phyloP scores from a whole-genome alignment of 306 rosid genomes.

The Cucumis hystrix region DNA sequence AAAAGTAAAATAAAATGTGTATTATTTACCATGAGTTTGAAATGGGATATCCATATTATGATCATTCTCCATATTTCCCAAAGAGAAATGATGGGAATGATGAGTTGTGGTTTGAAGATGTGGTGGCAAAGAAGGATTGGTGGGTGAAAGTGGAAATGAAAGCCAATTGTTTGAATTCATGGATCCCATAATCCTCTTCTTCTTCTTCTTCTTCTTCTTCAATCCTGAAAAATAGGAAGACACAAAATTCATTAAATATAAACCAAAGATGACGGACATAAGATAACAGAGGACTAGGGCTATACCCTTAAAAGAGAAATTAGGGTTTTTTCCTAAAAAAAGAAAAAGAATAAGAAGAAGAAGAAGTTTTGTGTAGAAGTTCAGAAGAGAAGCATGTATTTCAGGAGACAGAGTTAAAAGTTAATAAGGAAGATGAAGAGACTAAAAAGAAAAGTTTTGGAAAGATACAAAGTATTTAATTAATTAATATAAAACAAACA shows the following conservation, averaged over 20 bases:
- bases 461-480: conserved; percentile 9
- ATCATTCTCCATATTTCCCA: conserved; percentile 55
- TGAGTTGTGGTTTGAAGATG: conserved; percentile 52
- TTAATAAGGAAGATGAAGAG: conserved; percentile 16
- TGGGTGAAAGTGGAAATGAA: conserved; percentile 83
- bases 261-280: too few relatives aligned
- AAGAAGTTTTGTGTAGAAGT: not conserved
- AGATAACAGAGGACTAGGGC: not conserved
- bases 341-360: too few relatives aligned
- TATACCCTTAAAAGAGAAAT: conserved; percentile 8
- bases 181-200: conserved; percentile 21
- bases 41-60: conserved; percentile 59
- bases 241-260: too few relatives aligned
- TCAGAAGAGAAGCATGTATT: conserved; percentile 7
- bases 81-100: conserved; percentile 74
- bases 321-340: conserved; percentile 16
- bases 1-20: too few relatives aligned
- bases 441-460: conserved; percentile 30
- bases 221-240: conserved; percentile 19
- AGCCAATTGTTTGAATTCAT: conserved; percentile 97
- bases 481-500: too few relatives aligned
- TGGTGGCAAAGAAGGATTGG: conserved; percentile 60
- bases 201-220: not conserved
- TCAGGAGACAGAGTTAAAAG: conserved; percentile 11
- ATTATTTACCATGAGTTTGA: conserved; percentile 46